Conservation (phyloP, 2,329 filamentous ascomycete genomes). For the Chaetothyriales sp. region DNA sequence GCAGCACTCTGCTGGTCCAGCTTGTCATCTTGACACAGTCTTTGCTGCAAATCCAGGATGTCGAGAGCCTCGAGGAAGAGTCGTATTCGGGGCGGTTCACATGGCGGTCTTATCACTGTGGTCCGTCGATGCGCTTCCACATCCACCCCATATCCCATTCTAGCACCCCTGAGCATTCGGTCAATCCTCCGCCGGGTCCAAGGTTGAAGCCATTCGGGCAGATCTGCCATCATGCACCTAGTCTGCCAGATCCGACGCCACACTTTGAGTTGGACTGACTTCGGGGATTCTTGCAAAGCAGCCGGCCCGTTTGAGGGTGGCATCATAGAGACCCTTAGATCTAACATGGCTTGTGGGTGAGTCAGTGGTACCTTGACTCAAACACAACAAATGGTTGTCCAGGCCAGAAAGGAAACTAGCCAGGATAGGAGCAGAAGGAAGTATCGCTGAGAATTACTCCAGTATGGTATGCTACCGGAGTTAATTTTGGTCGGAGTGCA, state of each 20-base stretch:
- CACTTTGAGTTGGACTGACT: background rate
- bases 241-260: background rate
- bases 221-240: background rate
- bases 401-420: background rate
- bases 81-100: background rate
- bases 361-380: background rate
- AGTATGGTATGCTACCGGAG: too few relatives aligned
- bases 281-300: background rate
- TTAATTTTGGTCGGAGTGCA: too few relatives aligned
- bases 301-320: background rate
- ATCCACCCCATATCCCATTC: background rate
- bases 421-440: background rate
- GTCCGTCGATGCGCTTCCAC: background rate
- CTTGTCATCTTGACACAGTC: background rate
- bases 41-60: background rate
- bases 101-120: background rate
- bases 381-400: background rate
- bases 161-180: background rate
- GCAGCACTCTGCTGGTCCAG: conserved; percentile 1
- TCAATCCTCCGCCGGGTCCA: background rate
- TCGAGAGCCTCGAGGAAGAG: background rate
- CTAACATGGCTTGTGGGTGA: background rate
- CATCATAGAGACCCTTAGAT: background rate
- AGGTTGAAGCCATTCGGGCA: background rate
- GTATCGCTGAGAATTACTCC: background rate